phyloP scores from a whole-genome alignment of 73 alveolate genomes.

The Paramecium caudatum region DNA sequence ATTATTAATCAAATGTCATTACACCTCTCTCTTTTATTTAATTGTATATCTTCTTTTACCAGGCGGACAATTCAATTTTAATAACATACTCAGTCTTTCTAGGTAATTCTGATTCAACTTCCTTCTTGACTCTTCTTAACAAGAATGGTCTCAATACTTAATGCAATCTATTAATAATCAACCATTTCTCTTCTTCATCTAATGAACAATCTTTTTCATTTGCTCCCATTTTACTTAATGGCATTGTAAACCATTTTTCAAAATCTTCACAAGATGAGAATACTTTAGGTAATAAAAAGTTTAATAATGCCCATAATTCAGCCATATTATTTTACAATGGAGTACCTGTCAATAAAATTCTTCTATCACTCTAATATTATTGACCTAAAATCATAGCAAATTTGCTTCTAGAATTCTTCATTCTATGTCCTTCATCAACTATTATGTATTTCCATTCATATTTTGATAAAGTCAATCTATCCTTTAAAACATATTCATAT shows the following conservation, averaged over 20 bases:
- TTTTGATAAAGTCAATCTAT: slow-evolving; percentile 88
- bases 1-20: slow-evolving; percentile 80
- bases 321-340: slow-evolving; percentile 98
- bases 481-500: slow-evolving; percentile 97
- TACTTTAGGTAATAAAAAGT: slow-evolving; percentile 97
- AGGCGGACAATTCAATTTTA: slow-evolving; percentile 94
- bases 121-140: slow-evolving; percentile 98
- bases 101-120: slow-evolving; percentile 98
- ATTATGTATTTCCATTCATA: slow-evolving; percentile 93
- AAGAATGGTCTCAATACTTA: slow-evolving; percentile 97
- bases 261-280: slow-evolving; percentile 98
- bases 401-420: slow-evolving; percentile 97
- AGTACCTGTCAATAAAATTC: slow-evolving; percentile 98
- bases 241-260: slow-evolving; percentile 98
- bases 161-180: slow-evolving; percentile 98
- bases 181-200: slow-evolving; percentile 97
- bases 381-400: slow-evolving; percentile 97
- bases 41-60: slow-evolving; percentile 97
- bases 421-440: slow-evolving; percentile 99
- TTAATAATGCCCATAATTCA: slow-evolving; percentile 99
- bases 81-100: slow-evolving; percentile 97
- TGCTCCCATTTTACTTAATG: slow-evolving; percentile 86
- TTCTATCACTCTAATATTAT: slow-evolving; percentile 92
- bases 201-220: slow-evolving; percentile 92
- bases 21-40: slow-evolving; percentile 95